Conservation (phyloP, 352 stramenopile genomes). For the Globisporangium carolinianum region DNA sequence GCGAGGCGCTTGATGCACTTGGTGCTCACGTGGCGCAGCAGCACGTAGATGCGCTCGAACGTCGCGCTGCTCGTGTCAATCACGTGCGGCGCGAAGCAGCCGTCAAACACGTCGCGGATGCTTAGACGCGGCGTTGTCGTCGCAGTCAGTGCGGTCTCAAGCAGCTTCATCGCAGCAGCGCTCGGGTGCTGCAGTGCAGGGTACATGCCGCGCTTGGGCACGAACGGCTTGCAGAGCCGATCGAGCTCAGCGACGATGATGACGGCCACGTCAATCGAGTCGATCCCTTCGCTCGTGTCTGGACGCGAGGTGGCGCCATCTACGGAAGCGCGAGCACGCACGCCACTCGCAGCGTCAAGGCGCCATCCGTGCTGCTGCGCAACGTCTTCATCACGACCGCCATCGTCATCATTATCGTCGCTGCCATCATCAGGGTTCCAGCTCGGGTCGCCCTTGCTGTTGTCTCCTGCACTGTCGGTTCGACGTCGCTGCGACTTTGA, state of each 20-base stretch:
- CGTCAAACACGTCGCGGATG: conserved; percentile 19
- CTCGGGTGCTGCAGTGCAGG: conserved; percentile 23
- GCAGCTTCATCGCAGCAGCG: conserved; percentile 14
- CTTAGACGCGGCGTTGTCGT: background rate
- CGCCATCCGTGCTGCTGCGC: background rate
- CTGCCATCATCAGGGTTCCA: conserved; percentile 17
- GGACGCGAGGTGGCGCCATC: background rate
- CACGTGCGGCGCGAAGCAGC: conserved; percentile 31
- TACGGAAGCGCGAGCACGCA: background rate
- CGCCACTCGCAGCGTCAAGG: background rate
- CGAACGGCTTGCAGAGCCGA: conserved; percentile 42
- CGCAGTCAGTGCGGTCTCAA: conserved; percentile 6
- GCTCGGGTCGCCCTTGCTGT: background rate
- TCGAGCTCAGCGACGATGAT: conserved; percentile 80
- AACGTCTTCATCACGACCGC: conserved; percentile 42
- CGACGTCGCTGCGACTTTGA: conserved; percentile 6
- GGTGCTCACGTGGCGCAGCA: conserved; percentile 36
- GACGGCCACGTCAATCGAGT: conserved; percentile 35
- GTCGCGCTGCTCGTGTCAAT: conserved; percentile 42
- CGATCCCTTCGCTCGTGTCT: background rate
- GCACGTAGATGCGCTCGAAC: conserved; percentile 26
- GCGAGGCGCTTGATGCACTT: conserved; percentile 23
- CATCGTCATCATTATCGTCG: conserved; percentile 21
- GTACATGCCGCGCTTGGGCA: conserved; percentile 28
- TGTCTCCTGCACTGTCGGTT: background rate